phyloP scores from a whole-genome alignment of 106 monocot genomes.

The Posidonia australis region DNA sequence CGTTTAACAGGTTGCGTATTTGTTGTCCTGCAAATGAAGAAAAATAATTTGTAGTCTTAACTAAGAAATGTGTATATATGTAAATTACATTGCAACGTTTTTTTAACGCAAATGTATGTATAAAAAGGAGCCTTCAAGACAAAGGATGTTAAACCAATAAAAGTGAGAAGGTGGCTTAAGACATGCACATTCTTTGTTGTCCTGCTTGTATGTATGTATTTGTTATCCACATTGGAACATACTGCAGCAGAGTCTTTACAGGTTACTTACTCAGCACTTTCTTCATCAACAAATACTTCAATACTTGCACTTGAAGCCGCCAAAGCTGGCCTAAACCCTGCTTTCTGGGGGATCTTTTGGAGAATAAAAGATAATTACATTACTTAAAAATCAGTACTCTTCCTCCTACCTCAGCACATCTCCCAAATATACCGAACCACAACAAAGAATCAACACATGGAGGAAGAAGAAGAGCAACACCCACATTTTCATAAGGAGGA shows the following conservation, averaged over 20 bases:
- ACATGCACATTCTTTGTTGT: too few relatives aligned
- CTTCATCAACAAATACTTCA: slow-evolving; percentile 79
- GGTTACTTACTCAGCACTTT: slow-evolving; percentile 49
- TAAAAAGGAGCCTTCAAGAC: background rate
- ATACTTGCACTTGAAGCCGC: slow-evolving; percentile 31
- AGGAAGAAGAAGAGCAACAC: too few relatives aligned
- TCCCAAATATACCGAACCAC: too few relatives aligned
- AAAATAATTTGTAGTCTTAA: background rate
- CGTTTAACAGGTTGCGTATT: slow-evolving; percentile 14
- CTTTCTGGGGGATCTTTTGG: slow-evolving; percentile 52
- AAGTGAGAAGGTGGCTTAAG: too few relatives aligned
- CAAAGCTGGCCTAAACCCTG: slow-evolving; percentile 12
- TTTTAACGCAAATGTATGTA: background rate
- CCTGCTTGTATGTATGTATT: too few relatives aligned
- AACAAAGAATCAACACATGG: too few relatives aligned
- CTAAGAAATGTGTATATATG: background rate
- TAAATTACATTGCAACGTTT: background rate
- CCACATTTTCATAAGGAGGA: too few relatives aligned
- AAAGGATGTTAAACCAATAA: background rate
- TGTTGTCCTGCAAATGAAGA: background rate
- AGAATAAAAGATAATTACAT: background rate
- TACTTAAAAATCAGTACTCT: background rate
- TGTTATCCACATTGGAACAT: too few relatives aligned
- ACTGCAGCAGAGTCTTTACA: too few relatives aligned
- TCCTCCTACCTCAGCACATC: too few relatives aligned